Evolutionary conservation across 2,329 filamentous ascomycete species (phyloP), one percentile per base, ranked within the genome.

Genomic region (Phaeosphaeria sp.): DNA sequence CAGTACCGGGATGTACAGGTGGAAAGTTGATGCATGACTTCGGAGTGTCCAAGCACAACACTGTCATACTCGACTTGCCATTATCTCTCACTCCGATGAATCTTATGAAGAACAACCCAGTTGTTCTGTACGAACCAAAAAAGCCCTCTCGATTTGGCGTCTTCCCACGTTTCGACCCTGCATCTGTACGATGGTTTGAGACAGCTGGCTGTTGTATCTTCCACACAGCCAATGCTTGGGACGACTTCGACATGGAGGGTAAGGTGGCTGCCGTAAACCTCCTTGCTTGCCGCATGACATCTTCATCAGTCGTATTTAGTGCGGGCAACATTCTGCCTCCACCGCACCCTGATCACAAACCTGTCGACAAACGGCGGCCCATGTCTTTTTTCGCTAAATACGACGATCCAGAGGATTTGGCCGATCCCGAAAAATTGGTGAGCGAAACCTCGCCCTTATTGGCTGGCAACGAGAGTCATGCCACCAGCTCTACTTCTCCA

Each of bases 11-110:
- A 0, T 80, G 91, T 23, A 78, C 79, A 3, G 84, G 84, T 1
- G 85, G 88, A 1, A 90, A 89, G 69, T 89, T 91, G 83, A 91
- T 91, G 88, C 89, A 91, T 68, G 89, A 91, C 71, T 91, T 91
- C 73, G 89, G 89, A 15, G 88, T 89, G 1, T 89, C 88, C 1
- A 80, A 77, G 5, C 73, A 69, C 5, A 83, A 90, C 65, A 90
- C 88, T 0, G 77, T 91, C 39, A 89, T 91, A 54, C 83, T 91
- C 76, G 89, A 92, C 66, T 79, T 91, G 10, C 89, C 89, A 0
- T 78, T 91, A 0, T 86, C 85, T 0, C 78, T 91, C 1, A 85
- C 90, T 57, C 88, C 88, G 0, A 69, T 86, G 42, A 90, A 90
- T 56, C 78, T 88, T 25, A 68, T 83, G 0, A 84, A 78, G 56